Base-by-base conservation (phyloP, 495 filamentous ascomycete genomes). In the Aspergillus panamensis region DNA sequence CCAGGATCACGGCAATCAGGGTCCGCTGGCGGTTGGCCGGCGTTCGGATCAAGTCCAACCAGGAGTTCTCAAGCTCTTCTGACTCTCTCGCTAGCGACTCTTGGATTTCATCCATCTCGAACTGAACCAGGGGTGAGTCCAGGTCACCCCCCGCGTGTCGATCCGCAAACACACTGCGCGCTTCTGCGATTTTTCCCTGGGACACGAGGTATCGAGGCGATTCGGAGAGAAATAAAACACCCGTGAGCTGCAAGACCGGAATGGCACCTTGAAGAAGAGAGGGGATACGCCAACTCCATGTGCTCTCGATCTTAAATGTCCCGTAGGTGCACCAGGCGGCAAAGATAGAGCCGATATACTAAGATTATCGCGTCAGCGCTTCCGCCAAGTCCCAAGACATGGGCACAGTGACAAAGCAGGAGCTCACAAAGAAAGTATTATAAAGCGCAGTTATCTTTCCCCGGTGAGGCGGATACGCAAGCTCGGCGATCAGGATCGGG, bases 121-220 rank as follows among this genome's bases (percentile, higher is more conserved):
- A 51, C 14, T 52, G 49, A 4, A 55, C 55, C 0, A 43, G 37
- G 10, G 57, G 53, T n/a, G 54, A 53, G 29, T 42, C 29, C 8
- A 21, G 14, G 19, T 58, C 42, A 8, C 52, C 56, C 5, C 47
- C 48, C 16, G 51, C 67, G 49, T 74, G 60, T 25, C 69, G 58
- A 4, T 60, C 45, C 0, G 52, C 51, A 2, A 76, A 59, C 14
- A 69, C 48, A 0, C 37, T 3, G 1, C 10, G 20, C 17, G 54
- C 54, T n/a, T 57, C 30, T 1, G 33, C 44, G 0, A 2, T 20
- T 8, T 19, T 6, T 7, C 32, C 44, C 5, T 57, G 20, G 1
- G 54, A 21, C 2, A 40, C 31, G 0, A 57, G 44, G 42, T 43
- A 57, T 16, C 37, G 35, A 30, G 51, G 51, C 1, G 37, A 43